phyloP scores from a whole-genome alignment of 768 basidiomycete genomes.

The Pleurotus eryngii region DNA sequence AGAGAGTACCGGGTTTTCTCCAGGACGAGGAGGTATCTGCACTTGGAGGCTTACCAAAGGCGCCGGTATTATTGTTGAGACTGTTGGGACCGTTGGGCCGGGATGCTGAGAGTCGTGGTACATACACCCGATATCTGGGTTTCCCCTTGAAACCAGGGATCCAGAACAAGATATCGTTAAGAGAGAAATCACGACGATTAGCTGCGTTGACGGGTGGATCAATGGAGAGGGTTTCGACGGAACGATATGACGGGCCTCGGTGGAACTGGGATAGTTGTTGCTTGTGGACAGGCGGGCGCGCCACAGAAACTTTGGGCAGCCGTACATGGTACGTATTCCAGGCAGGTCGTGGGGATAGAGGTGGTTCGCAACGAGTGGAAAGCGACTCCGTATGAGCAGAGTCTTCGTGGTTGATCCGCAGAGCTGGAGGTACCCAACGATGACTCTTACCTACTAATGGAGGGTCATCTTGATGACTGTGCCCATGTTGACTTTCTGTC shows the following conservation, averaged over 20 bases:
- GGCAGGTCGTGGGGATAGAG: constrained; percentile 41
- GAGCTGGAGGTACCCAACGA: constrained; percentile 58
- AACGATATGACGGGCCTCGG: constrained; percentile 33
- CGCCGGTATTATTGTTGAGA: constrained; percentile 27
- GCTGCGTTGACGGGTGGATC: constrained; percentile 69
- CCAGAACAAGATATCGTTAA: constrained; percentile 65
- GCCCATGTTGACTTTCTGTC: constrained; percentile 10
- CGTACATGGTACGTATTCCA: constrained; percentile 38
- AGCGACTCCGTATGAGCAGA: constrained; percentile 33
- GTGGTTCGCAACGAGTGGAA: constrained; percentile 45
- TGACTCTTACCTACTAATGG: constrained; percentile 29
- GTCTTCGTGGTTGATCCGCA: constrained; percentile 29
- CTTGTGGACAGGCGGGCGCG: constrained; percentile 42
- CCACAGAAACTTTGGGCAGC: constrained; percentile 42
- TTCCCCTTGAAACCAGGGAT: constrained; percentile 39
- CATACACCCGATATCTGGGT: constrained; percentile 34
- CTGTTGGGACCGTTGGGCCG: not conserved
- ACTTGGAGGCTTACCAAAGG: constrained; percentile 39
- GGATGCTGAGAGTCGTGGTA: constrained; percentile 33
- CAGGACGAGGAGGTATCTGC: constrained; percentile 42
- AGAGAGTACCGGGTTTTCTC: constrained; percentile 32
- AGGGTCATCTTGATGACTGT: constrained; percentile 9
- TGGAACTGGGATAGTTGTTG: constrained; percentile 45
- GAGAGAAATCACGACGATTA: constrained; percentile 53
- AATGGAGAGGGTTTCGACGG: constrained; percentile 69